Conservation (phyloP, 345 rosid species). For the Salix koriyanagi region DNA sequence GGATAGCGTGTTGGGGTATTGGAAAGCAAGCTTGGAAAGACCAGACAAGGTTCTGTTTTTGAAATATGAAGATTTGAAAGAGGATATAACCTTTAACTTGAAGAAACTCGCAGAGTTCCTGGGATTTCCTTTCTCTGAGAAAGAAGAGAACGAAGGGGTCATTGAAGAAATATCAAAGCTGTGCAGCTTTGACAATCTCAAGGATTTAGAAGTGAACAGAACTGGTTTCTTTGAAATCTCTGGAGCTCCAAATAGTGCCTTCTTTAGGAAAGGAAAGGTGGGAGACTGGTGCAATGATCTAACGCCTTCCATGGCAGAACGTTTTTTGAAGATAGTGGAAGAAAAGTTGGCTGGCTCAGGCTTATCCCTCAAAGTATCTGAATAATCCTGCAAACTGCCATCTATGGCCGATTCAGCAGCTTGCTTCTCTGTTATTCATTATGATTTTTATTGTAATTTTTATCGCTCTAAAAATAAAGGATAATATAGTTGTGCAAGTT, state of each 20-base stretch:
- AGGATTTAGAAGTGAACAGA: conserved; percentile 3
- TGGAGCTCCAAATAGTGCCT: not conserved
- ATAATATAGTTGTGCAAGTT: too few relatives aligned
- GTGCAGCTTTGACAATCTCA: not conserved
- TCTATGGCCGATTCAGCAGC: too few relatives aligned
- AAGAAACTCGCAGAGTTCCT: conserved; percentile 22
- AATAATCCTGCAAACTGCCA: not conserved
- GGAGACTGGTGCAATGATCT: conserved; percentile 18
- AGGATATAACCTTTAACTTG: conserved; percentile 12
- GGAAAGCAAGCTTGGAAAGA: too few relatives aligned
- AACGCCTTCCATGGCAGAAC: too few relatives aligned
- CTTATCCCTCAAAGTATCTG: not conserved
- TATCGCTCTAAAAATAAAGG: too few relatives aligned
- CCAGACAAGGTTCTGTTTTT: conserved; percentile 20
- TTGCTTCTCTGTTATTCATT: not conserved
- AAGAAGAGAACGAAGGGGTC: conserved; percentile 5
- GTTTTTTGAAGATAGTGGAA: too few relatives aligned
- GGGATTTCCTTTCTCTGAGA: conserved; percentile 4
- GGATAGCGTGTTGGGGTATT: too few relatives aligned
- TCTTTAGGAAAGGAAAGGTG: conserved; percentile 17
- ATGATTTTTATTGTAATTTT: too few relatives aligned
- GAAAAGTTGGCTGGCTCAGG: not conserved
- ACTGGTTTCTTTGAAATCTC: not conserved
- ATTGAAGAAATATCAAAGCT: not conserved
- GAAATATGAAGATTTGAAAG: conserved; percentile 37